A percentile compares a stretch with the other conserved stretches of the same genome.
phyloP scores from a whole-genome alignment of 306 rosid genomes.

The Cicer chorassanicum region DNA sequence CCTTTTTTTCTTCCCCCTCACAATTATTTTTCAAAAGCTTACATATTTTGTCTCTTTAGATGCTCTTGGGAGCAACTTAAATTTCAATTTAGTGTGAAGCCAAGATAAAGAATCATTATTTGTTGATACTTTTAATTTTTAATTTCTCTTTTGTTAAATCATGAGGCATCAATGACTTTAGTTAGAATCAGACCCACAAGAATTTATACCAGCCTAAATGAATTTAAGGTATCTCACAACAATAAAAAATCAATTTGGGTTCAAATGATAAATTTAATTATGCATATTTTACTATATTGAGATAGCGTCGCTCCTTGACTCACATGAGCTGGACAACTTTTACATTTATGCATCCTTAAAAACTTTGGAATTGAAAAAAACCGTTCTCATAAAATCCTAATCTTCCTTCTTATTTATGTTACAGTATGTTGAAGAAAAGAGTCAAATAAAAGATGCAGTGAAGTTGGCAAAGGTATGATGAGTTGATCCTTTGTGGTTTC shows the following conservation, averaged over 20 bases:
- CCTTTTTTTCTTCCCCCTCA: conserved; percentile 28
- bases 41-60: conserved; percentile 25
- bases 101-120: conserved; percentile 1
- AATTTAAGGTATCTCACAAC: background rate
- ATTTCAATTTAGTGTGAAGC: conserved; percentile 8
- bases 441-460: conserved; percentile 74
- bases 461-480: conserved; percentile 83
- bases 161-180: conserved; percentile 18
- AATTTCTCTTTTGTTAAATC: background rate
- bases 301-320: conserved; percentile 26
- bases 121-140: conserved; percentile 36
- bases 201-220: conserved; percentile 19
- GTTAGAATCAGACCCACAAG: background rate
- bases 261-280: conserved; percentile 22
- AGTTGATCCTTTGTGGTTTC: conserved; percentile 39
- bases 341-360: conserved; percentile 36
- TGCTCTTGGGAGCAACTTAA: conserved; percentile 19
- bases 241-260: conserved; percentile 16
- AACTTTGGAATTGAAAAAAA: background rate
- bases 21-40: conserved; percentile 24
- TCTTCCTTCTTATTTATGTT: conserved; percentile 34
- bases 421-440: conserved; percentile 84
- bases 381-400: conserved; percentile 37
- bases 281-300: conserved; percentile 9
- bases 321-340: conserved; percentile 14